phyloP scores from a whole-genome alignment of 2,329 filamentous ascomycete genomes.

The Fusarium chuoi region DNA sequence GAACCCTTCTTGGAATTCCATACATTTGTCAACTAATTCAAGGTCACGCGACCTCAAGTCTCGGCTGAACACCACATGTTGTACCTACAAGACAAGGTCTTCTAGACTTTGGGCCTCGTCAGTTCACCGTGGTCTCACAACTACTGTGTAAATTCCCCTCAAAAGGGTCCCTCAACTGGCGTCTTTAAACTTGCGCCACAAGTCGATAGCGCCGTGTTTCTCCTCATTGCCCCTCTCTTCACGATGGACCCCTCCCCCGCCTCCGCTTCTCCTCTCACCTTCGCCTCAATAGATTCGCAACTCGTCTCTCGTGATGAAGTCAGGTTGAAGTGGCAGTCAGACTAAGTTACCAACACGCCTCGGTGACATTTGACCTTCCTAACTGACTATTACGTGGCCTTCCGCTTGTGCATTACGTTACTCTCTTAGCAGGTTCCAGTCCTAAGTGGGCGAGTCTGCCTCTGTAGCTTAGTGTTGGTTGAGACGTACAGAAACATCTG shows the following conservation, averaged over 20 bases:
- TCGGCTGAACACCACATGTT: neutral
- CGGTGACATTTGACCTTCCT: neutral
- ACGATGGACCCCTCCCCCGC: constrained; percentile 6
- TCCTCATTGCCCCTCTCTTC: constrained; percentile 24
- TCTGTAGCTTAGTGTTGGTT: neutral
- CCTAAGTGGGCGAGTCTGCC: neutral
- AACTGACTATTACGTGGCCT: neutral
- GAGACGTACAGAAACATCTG: neutral
- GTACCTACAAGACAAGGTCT: neutral
- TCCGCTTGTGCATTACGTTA: neutral
- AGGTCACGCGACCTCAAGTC: constrained; percentile 3
- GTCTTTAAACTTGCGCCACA: constrained; percentile 23
- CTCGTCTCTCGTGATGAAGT: constrained; percentile 17
- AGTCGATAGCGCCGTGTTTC: constrained; percentile 5
- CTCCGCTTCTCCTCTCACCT: constrained; percentile 12
- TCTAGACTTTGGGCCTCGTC: neutral
- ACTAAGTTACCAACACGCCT: constrained; percentile 1
- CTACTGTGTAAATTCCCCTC: neutral
- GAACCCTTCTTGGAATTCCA: neutral
- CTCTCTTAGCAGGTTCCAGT: neutral
- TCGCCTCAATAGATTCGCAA: constrained; percentile 23
- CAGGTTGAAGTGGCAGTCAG: constrained; percentile 9
- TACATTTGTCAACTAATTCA: neutral
- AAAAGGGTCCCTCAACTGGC: neutral
- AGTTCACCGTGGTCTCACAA: neutral